Conservation (phyloP, 352 stramenopile genomes). For the Albugo laibachii region DNA sequence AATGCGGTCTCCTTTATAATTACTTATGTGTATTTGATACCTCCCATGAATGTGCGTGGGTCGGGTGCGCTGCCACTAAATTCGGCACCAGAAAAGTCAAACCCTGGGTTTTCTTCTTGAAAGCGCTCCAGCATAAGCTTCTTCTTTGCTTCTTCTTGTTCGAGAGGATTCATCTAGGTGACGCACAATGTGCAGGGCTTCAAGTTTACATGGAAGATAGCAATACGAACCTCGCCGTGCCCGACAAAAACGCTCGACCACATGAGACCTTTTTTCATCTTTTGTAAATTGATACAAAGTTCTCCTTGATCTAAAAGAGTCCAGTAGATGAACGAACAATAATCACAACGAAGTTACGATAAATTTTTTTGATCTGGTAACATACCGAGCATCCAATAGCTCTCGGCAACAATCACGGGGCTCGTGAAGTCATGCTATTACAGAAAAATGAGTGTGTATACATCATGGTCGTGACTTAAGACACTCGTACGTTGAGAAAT, state of each 20-base stretch:
- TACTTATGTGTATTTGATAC: conserved; percentile 69
- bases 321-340: neutral
- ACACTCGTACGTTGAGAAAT: conserved; percentile 76
- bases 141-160: conserved; percentile 86
- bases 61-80: conserved; percentile 94
- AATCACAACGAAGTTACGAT: too few relatives aligned
- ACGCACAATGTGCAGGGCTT: neutral
- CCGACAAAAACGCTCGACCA: conserved; percentile 83
- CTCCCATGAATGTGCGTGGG: conserved; percentile 94
- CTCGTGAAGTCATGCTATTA: conserved; percentile 79
- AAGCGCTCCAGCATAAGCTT: conserved; percentile 96
- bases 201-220: neutral
- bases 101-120: conserved; percentile 96
- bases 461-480: neutral
- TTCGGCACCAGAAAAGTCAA: conserved; percentile 94
- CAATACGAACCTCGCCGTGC: conserved; percentile 39
- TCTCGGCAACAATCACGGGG: conserved; percentile 85
- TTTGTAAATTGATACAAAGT: conserved; percentile 86
- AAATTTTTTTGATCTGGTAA: neutral
- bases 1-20: neutral
- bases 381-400: conserved; percentile 89
- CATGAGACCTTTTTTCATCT: conserved; percentile 90
- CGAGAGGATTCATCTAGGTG: conserved; percentile 71
- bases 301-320: conserved; percentile 49
- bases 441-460: neutral